Percentiles rank a stretch among this genome's conserved stretches.
Evolutionary conservation across 139 green algal genomes (phyloP).

Genomic region (Medakamo hakoo): DNA sequence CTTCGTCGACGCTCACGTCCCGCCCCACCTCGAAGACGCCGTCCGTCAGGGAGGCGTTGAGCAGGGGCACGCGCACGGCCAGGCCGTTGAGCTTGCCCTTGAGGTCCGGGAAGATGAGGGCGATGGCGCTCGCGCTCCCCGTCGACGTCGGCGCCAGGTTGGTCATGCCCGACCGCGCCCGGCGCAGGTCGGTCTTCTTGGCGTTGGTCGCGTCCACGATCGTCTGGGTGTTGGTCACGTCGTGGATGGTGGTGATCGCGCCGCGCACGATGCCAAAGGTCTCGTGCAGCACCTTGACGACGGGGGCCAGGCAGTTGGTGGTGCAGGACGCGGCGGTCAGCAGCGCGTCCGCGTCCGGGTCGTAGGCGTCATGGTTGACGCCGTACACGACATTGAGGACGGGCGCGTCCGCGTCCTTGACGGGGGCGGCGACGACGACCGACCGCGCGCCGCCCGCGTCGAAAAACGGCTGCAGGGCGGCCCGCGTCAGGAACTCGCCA

Average conservation of each 20-base stretch:
- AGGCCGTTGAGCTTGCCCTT: conserved; percentile 81
- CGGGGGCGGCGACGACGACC: conserved; percentile 62
- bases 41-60: conserved; percentile 69
- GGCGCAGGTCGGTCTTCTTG: conserved; percentile 68
- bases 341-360: conserved; percentile 46
- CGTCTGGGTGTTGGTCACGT: conserved; percentile 80
- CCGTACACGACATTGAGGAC: conserved; percentile 72
- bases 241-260: conserved; percentile 79
- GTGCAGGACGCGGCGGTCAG: conserved; percentile 77
- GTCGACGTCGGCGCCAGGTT: conserved; percentile 75
- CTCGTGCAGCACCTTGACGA: conserved; percentile 64
- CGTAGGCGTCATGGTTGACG: conserved; percentile 57
- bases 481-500: conserved; percentile 46
- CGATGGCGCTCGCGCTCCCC: conserved; percentile 66
- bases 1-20: conserved; percentile 47
- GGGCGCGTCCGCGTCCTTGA: conserved; percentile 49
- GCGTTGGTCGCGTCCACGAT: conserved; percentile 66
- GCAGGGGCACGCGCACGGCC: conserved; percentile 66
- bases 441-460: conserved; percentile 27
- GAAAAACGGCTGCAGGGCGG: conserved; percentile 51
- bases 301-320: conserved; percentile 76
- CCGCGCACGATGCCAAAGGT: conserved; percentile 66
- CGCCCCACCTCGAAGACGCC: conserved; percentile 49
- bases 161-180: conserved; percentile 51
- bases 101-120: conserved; percentile 76